A percentile compares a stretch with the other conserved stretches of the same genome.
Conservation (phyloP, 768 basidiomycete species). For the Rhodotorula diobovata region DNA sequence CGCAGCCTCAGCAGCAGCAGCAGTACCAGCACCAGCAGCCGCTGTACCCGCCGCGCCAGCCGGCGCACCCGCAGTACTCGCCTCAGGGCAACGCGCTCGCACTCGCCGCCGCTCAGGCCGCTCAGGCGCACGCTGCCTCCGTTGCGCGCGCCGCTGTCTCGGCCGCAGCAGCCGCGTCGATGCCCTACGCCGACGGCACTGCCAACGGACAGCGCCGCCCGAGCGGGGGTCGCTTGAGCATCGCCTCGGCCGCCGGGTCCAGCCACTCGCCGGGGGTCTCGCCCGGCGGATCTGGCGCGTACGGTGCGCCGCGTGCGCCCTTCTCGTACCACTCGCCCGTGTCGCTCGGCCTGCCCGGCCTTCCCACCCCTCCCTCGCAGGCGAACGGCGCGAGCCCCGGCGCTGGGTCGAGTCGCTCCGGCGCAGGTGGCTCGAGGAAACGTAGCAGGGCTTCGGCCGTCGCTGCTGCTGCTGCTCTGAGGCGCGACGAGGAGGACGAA, state of each 20-base stretch:
- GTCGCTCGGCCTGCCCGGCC: not conserved
- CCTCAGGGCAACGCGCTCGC: constrained; percentile 10
- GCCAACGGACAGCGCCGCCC: not conserved
- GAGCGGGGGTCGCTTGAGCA: not conserved
- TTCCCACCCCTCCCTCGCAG: constrained; percentile 1
- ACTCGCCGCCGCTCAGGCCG: constrained; percentile 3
- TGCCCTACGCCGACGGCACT: not conserved
- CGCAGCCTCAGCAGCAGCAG: not conserved
- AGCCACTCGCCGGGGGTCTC: not conserved
- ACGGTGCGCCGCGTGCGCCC: not conserved
- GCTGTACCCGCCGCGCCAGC: not conserved
- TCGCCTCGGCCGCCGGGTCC: not conserved
- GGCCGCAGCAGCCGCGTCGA: not conserved
- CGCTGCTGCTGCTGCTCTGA: not conserved
- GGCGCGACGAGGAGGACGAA: not conserved
- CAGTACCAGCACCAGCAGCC: not conserved
- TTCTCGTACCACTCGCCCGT: constrained; percentile 31
- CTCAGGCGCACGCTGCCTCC: not conserved
- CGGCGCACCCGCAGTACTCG: constrained; percentile 1
- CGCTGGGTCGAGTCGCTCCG: not conserved
- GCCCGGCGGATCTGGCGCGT: not conserved
- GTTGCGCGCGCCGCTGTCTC: not conserved
- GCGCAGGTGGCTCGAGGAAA: too few relatives aligned
- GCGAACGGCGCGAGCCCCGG: not conserved
- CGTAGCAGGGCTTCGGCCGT: not conserved